Conservation (phyloP, 129 eudicot genomes). For the sunflower (Helianthus annuus) region HanXRQr2.0-SUNRISE NC_035449.2:184492977-184493476, state of each 20-base stretch:
- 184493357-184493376: conserved; percentile 43
- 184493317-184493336: conserved; percentile 33
- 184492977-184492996: conserved; percentile 39
- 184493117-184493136: conserved; percentile 75
- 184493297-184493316: conserved; percentile 41
- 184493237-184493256: neutral
- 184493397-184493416: conserved; percentile 19
- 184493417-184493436: conserved; percentile 24
- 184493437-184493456: conserved; percentile 7
- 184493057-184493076: neutral
- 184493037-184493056: conserved; percentile 11
- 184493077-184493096: conserved; percentile 28
- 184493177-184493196: conserved; percentile 58
- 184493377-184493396: conserved; percentile 32
- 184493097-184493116: conserved; percentile 40
- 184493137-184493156: conserved; percentile 65
- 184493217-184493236: conserved; percentile 28
- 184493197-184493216: conserved; percentile 67
- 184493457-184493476: conserved; percentile 11
- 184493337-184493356: conserved; percentile 50
- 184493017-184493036: conserved; percentile 1
- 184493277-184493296: conserved; percentile 56
- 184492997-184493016: conserved; percentile 23
- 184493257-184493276: conserved; percentile 28
- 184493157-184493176: conserved; percentile 77